A percentile compares a stretch with the other conserved stretches of the same genome.
Evolutionary conservation across 345 rosid genomes (phyloP).

Genomic region (Sisymbrium altissimum): DNA sequence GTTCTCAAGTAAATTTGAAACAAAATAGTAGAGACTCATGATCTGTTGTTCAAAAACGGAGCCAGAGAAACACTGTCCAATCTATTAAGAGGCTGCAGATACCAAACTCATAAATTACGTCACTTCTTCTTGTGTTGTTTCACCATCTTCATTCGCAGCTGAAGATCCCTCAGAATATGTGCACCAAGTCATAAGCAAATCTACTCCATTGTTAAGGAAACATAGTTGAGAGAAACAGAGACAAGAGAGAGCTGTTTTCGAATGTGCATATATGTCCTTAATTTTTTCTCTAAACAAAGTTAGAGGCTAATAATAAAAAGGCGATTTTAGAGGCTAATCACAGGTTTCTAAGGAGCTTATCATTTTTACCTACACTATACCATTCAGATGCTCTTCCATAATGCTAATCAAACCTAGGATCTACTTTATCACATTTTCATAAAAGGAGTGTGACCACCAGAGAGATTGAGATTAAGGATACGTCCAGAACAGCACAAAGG

Average conservation of each 20-base stretch:
- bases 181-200: constrained; percentile 95
- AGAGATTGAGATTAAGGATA: constrained; percentile 38
- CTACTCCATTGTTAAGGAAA: constrained; percentile 57
- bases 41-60: constrained; percentile 5
- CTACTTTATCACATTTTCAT: background rate
- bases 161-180: constrained; percentile 67
- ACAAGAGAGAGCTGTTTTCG: constrained; percentile 1
- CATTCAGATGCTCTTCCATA: background rate
- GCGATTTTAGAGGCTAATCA: background rate
- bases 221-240: background rate
- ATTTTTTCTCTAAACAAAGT: background rate
- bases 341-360: background rate
- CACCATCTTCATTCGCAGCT: constrained; percentile 16
- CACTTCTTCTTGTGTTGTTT: background rate
- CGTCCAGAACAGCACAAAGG: constrained; percentile 99
- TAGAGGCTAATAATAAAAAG: background rate
- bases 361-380: background rate
- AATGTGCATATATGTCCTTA: background rate
- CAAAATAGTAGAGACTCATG: background rate
- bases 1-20: background rate
- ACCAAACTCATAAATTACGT: background rate
- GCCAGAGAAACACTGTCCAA: constrained; percentile 1
- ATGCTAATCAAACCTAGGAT: background rate
- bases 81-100: constrained; percentile 4
- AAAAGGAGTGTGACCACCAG: background rate